Evolutionary conservation across 148 eudicot genomes (phyloP).

Genomic region (Fagopyrum homotropicum): DNA sequence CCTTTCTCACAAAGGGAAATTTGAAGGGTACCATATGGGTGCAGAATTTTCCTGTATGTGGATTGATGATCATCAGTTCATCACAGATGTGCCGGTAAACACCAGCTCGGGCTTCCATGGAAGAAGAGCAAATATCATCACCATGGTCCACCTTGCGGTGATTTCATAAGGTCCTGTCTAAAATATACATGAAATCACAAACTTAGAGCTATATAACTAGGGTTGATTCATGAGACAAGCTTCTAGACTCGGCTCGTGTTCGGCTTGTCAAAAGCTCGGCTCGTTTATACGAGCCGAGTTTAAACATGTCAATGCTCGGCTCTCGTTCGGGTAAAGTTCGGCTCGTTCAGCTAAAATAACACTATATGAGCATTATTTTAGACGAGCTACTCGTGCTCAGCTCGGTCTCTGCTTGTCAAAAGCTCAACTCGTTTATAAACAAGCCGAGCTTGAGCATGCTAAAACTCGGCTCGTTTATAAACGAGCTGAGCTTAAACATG

Average conservation of each 20-base stretch:
- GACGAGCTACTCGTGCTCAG: too few species aligned
- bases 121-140: conserved; percentile 61
- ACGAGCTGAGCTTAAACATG: neutral
- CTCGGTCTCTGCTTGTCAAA: too few species aligned
- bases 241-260: too few species aligned
- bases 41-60: conserved; percentile 72
- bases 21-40: conserved; percentile 62
- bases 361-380: too few species aligned
- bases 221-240: neutral
- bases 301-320: too few species aligned
- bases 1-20: neutral
- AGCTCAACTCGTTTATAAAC: too few species aligned
- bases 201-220: neutral
- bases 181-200: conserved; percentile 17
- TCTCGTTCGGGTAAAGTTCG: too few species aligned
- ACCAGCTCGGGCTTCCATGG: conserved; percentile 95
- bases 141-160: conserved; percentile 98
- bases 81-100: conserved; percentile 89
- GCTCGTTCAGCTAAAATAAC: too few species aligned
- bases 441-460: too few species aligned
- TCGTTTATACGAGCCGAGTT: neutral
- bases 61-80: conserved; percentile 95
- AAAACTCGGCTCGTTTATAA: too few species aligned
- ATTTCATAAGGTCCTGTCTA: conserved; percentile 95
- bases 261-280: too few species aligned